Evolutionary conservation across 2,329 filamentous ascomycete species (phyloP).

Genomic region (Ophiognomonia clavigignenti-juglandacearum): DNA sequence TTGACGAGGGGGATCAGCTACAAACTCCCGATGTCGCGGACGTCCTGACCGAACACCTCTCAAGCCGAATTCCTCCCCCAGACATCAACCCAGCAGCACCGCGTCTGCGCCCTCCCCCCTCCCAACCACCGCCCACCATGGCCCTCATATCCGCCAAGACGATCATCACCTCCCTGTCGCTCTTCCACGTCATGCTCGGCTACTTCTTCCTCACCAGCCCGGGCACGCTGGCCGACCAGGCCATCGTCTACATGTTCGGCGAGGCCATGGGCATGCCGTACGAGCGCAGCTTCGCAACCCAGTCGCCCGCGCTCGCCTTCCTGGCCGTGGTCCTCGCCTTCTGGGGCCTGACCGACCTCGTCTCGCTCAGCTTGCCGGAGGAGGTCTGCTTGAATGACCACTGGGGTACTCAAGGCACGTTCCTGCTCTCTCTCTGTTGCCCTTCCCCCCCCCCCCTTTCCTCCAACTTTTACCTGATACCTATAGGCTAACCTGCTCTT

Average conservation of each 20-base stretch:
- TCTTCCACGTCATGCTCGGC: constrained; percentile 80
- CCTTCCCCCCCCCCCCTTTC: constrained; percentile 55
- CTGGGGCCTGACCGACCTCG: constrained; percentile 58
- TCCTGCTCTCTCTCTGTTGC: constrained; percentile 41
- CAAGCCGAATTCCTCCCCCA: no score
- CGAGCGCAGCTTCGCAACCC: constrained; percentile 61
- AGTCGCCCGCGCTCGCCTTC: constrained; percentile 68
- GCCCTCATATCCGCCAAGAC: constrained; percentile 74
- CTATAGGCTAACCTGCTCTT: constrained; percentile 58
- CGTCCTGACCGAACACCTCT: no score
- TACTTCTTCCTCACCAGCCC: constrained; percentile 80
- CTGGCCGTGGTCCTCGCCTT: constrained; percentile 63
- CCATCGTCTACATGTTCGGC: constrained; percentile 74
- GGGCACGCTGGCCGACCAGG: constrained; percentile 67
- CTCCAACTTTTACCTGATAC: no score
- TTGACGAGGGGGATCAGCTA: no score
- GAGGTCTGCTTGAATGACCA: constrained; percentile 58
- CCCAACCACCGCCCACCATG: constrained; percentile 56
- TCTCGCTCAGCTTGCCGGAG: constrained; percentile 63
- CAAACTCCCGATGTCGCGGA: no score
- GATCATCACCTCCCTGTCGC: constrained; percentile 74
- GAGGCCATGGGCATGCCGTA: constrained; percentile 75
- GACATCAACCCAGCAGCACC: background rate
- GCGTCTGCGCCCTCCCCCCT: background rate
- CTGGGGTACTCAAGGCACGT: constrained; percentile 61